Evolutionary conservation across 2,329 filamentous ascomycete species (phyloP).

Genomic region (Colletotrichum eleusines): DNA sequence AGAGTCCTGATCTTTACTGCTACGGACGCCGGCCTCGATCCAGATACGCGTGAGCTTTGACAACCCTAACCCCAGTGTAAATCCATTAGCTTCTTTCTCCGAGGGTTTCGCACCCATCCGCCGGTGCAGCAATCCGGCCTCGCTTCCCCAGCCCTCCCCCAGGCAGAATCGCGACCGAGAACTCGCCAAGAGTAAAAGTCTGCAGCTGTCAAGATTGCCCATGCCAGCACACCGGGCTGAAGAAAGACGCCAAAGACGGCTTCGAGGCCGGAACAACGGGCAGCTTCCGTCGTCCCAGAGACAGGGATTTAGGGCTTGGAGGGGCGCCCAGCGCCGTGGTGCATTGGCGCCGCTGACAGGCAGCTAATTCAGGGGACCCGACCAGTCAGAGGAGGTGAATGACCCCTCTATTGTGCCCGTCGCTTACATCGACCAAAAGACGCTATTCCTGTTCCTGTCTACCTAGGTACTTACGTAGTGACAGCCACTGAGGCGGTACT

Average conservation of each 20-base stretch:
- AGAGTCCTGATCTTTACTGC: background rate
- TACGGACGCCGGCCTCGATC: no score
- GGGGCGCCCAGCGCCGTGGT: conserved; percentile 3
- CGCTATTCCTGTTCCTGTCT: conserved; percentile 34
- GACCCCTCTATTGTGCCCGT: conserved; percentile 22
- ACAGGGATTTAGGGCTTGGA: background rate
- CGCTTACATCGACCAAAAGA: background rate
- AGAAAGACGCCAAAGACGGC: background rate
- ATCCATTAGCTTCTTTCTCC: background rate
- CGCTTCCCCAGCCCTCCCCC: background rate
- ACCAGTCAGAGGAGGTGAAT: background rate
- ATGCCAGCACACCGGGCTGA: conserved; percentile 12
- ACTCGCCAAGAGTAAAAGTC: background rate
- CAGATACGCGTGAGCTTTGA: background rate
- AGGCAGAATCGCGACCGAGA: background rate
- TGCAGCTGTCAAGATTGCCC: background rate
- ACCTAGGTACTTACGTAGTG: background rate
- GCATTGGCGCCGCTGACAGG: conserved; percentile 33
- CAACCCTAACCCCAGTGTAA: conserved; percentile 5
- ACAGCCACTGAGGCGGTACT: conserved; percentile 3
- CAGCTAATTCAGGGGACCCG: conserved; percentile 19
- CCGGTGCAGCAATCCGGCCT: background rate
- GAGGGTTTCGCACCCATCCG: background rate
- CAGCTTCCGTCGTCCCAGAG: conserved; percentile 1
- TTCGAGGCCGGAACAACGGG: conserved; percentile 13